phyloP scores from a whole-genome alignment of 2,329 filamentous ascomycete species.

The Calonectria pseudoreteaudii region DNA sequence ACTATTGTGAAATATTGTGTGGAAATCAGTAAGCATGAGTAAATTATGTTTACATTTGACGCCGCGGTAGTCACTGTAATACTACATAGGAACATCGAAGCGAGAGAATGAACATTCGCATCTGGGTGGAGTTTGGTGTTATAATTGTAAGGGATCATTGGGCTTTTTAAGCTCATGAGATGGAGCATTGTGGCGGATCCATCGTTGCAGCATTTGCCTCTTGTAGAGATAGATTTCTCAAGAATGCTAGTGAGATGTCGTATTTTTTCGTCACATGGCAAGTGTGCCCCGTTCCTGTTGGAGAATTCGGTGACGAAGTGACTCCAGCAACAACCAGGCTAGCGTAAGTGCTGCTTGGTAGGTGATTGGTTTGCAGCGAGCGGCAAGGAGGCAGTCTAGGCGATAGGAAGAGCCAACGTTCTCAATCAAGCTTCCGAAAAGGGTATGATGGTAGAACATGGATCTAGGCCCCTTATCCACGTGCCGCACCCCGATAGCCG shows the following conservation, averaged over 20 bases:
- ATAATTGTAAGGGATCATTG: background rate
- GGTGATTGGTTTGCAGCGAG: background rate
- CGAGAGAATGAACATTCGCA: constrained; percentile 13
- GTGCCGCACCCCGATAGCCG: background rate
- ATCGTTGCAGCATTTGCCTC: background rate
- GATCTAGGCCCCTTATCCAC: background rate
- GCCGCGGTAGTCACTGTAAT: background rate
- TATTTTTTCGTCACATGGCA: constrained; percentile 6
- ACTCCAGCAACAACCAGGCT: constrained; percentile 2
- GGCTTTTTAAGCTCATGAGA: background rate
- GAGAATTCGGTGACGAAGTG: background rate
- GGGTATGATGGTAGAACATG: constrained; percentile 17
- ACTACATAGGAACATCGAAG: background rate
- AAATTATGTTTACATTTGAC: background rate
- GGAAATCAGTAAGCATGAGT: constrained; percentile 51
- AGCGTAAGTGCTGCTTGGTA: background rate
- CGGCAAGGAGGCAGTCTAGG: background rate
- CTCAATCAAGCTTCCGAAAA: constrained; percentile 29
- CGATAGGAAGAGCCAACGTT: background rate
- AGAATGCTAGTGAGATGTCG: background rate
- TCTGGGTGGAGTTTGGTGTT: constrained; percentile 7
- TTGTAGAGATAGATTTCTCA: background rate
- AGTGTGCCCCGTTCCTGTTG: background rate
- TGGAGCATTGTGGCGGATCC: background rate
- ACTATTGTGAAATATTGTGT: constrained; percentile 74